Evolutionary conservation across 2,329 filamentous ascomycete species (phyloP).

Genomic region (Cladosporium velox): DNA sequence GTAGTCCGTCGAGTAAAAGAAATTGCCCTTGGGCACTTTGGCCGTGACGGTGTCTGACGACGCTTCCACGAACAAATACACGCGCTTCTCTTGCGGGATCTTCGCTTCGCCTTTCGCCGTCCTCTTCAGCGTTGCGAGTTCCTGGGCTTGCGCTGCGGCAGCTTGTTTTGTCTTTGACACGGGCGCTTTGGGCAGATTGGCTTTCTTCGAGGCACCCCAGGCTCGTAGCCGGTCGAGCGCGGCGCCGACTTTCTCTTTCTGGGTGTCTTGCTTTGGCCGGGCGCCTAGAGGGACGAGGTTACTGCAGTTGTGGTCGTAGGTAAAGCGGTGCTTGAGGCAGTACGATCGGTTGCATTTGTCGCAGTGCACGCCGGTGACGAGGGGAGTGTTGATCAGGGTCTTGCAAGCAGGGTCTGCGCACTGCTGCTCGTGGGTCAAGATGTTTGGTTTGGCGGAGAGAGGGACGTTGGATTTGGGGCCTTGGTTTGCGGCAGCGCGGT

Average conservation of each 20-base stretch:
- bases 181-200: slow-evolving; percentile 39
- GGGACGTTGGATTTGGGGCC: slow-evolving; percentile 30
- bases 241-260: slow-evolving; percentile 65
- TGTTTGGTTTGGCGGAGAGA: slow-evolving; percentile 52
- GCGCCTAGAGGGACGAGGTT: slow-evolving; percentile 67
- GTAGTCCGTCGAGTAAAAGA: slow-evolving; percentile 67
- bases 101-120: slow-evolving; percentile 88
- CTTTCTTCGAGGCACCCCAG: slow-evolving; percentile 73
- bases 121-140: slow-evolving; percentile 78
- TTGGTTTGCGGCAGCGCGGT: slow-evolving; percentile 43
- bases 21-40: slow-evolving; percentile 69
- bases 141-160: slow-evolving; percentile 65
- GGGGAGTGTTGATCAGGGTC: slow-evolving; percentile 68
- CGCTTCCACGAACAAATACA: slow-evolving; percentile 89
- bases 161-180: slow-evolving; percentile 53
- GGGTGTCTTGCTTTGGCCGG: slow-evolving; percentile 46
- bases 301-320: slow-evolving; percentile 80
- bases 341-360: slow-evolving; percentile 70
- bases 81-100: slow-evolving; percentile 75
- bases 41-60: slow-evolving; percentile 81
- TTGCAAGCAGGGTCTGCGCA: slow-evolving; percentile 69
- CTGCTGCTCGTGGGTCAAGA: slow-evolving; percentile 65
- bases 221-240: slow-evolving; percentile 76
- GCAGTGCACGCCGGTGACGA: slow-evolving; percentile 71
- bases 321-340: slow-evolving; percentile 74